These are phyloP conservation scores for Botrytis deweyae DNA, from an alignment of 2,329 filamentous ascomycete genomes.

Conservation along the genomic window DNA sequence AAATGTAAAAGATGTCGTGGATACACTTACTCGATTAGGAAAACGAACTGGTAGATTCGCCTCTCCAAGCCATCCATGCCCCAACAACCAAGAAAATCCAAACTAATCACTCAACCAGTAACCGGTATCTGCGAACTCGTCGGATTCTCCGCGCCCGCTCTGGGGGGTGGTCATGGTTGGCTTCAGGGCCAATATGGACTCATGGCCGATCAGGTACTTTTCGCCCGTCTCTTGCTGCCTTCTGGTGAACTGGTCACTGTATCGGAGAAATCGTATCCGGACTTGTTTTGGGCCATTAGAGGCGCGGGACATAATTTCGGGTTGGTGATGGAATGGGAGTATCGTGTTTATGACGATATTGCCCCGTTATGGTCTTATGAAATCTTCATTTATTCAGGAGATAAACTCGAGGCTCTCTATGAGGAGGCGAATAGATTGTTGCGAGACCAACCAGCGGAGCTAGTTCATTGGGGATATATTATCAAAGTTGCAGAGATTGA, in stretches of 20 bases:
- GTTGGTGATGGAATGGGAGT: conserved; percentile 40
- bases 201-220: conserved; percentile 46
- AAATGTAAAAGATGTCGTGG: not conserved
- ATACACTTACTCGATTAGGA: not conserved
- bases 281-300: conserved; percentile 48
- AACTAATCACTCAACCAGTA: not conserved
- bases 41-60: not conserved
- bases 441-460: conserved; percentile 12
- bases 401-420: conserved; percentile 11
- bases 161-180: conserved; percentile 47
- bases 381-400: conserved; percentile 4
- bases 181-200: conserved; percentile 44
- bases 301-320: conserved; percentile 44
- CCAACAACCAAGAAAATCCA: not conserved
- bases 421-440: not conserved
- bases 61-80: not conserved
- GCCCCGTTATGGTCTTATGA: conserved; percentile 5
- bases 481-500: conserved; percentile 3
- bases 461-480: conserved; percentile 12
- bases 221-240: conserved; percentile 44
- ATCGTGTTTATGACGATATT: conserved; percentile 6
- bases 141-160: not conserved
- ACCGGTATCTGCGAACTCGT: not conserved
- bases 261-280: conserved; percentile 44
- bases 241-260: conserved; percentile 44